These are phyloP conservation scores for Chrysopogon serrulatus DNA, from an alignment of 176 grass and related monocot genomes.

Conservation along the genomic window DNA sequence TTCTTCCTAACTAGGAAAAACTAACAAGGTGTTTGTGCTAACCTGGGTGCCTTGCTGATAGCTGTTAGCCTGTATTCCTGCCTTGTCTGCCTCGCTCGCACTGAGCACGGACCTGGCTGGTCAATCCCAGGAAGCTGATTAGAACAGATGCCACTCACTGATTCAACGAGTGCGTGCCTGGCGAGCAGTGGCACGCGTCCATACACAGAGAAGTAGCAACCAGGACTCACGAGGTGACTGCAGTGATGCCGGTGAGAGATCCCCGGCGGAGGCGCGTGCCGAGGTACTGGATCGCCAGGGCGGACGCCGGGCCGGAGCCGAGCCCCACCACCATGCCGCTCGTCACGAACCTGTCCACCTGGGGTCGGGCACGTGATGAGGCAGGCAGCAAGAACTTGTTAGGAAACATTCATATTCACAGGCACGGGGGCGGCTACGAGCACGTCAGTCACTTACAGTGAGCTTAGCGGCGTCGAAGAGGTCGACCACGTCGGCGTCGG, in stretches of 20 bases:
- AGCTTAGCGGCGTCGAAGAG: constrained; percentile 71
- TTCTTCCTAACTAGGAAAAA: background rate
- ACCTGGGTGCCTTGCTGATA: constrained; percentile 62
- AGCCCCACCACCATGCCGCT: constrained; percentile 87
- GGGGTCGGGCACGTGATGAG: no score
- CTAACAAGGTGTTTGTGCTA: constrained; percentile 4
- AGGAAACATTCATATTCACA: background rate
- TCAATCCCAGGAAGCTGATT: constrained; percentile 29
- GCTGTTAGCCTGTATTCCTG: constrained; percentile 46
- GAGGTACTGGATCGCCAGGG: constrained; percentile 66
- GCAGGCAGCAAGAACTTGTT: background rate
- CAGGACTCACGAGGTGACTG: constrained; percentile 70
- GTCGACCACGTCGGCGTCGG: constrained; percentile 34
- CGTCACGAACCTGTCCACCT: constrained; percentile 83
- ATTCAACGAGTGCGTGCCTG: no score
- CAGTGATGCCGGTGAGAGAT: constrained; percentile 45
- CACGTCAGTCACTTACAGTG: background rate
- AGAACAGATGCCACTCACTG: background rate
- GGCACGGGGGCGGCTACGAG: background rate
- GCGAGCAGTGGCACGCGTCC: background rate
- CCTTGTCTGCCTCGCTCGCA: constrained; percentile 74
- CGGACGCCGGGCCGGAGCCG: constrained; percentile 69
- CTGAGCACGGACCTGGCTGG: constrained; percentile 70
- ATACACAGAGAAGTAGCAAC: background rate
- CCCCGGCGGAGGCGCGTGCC: constrained; percentile 59